Base-by-base conservation (phyloP, 352 stramenopile species). In the Pythium aphanidermatum region DNA sequence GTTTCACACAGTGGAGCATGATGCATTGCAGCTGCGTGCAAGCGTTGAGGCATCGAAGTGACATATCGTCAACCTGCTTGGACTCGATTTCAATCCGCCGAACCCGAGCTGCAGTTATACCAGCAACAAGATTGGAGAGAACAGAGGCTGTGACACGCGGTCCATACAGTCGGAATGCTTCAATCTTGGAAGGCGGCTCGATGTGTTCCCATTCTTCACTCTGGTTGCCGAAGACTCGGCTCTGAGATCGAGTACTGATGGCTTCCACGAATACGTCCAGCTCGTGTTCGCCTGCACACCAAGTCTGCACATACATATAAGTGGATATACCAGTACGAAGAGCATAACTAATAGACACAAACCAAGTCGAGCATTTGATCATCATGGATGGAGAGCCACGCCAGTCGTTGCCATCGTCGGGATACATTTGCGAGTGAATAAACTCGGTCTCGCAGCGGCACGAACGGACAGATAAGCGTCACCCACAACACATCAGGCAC, bases 1-100 rank as follows among this genome's bases (percentile, higher is more conserved):
- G 73, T 32, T 88, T 89, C 51, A 92, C 82, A 49, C 79, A 92
- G 51, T 81, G 65, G 19, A 92, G 49, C 17, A 46, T 45, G 19
- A 92, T 52, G 4, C 44, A 54, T 2, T 41, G 56, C 3, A 89
- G 60, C 29, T 55, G 33, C 7, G 24, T 38, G 33, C 68, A 87
- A 16, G 41, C 45, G 26, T 60, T 43, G 30, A 92, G 58, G 4
- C 60, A 38, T n/a, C 34, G 27, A 9, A 92, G 59, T 12, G 66
- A 58, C 0, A 46, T 26, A 40, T 86, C 70, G 23, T 69, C 57
- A 30, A 83, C 64, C 34, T 88, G 76, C 60, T 83, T 92, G 30
- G 76, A 89, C 54, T 92, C 79, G 37, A 92, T 64, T 27, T 74
- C 55, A 25, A 92, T 48, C 7, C 70, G 55, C 21, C 45, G 55